Base-by-base conservation (phyloP, 805 yeast genomes). In the Yarrowia yakushimensis region DNA sequence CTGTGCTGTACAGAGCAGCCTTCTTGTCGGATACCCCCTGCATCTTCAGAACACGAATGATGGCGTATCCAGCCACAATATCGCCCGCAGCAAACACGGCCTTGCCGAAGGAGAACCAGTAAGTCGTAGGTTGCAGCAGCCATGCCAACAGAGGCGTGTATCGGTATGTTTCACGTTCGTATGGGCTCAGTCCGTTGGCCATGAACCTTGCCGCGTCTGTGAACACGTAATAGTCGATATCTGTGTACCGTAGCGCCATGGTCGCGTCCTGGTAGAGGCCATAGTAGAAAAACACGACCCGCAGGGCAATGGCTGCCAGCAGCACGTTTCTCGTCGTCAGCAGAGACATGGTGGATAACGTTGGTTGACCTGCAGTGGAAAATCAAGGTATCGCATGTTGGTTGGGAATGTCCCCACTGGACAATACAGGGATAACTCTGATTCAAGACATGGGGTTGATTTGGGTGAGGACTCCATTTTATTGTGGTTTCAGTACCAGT, bases 121-220 rank as follows among this genome's bases (percentile, higher is more conserved):
- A 65, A 2, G 81, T 77, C 28, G 89, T 87, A 0, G 97, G 97
- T 1, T 84, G 71, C 39, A 94, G 74, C 28, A 89, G 65, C 94
- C 96, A 90, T 11, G 97, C 85, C 33, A 94, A 76, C 36, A 94
- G 72, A 11, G 99, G 99, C 0, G 99, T 93, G 70, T 94, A 94
- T 48, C 99, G 77, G 69, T 93, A 94, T 0, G 99, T 94, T 63
- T 87, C 97, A 65, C 99, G 78, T 20, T 72, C 67, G 69, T 88
- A 94, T 1, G 99, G 99, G 25, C 67, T 50, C 1, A 79, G 79
- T 2, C 84, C 82, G 1, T 78, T 63, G 66, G 78, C 78, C 10
- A 90, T 88, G 69, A 82, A 90, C 36, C 78, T 75, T 1, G 97
- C 84, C 9, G 99, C 98, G 76, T 94, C 98, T 2, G 96, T 84